A percentile compares a stretch with the other conserved stretches of the same genome.
Evolutionary conservation across 2,329 filamentous ascomycete genomes (phyloP).

Genomic region (Sporothrix variecibatus): DNA sequence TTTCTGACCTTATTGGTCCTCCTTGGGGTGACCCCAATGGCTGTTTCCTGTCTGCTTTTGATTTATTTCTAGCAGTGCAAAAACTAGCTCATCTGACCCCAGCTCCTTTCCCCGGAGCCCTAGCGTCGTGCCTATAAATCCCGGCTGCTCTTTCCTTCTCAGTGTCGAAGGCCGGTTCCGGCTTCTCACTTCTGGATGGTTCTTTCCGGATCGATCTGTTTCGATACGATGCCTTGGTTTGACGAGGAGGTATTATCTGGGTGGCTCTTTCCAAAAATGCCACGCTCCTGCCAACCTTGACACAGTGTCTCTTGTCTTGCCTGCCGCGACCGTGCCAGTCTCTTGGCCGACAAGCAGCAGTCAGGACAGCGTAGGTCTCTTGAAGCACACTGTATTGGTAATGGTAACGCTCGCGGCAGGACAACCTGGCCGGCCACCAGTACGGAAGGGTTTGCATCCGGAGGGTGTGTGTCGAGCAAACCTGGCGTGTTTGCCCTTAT

Average conservation of each 20-base stretch:
- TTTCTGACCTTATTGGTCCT: not conserved
- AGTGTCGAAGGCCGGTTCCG: not conserved
- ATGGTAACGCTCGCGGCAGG: not conserved
- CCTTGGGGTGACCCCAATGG: not conserved
- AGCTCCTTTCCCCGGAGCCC: not conserved
- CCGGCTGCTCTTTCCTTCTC: not conserved
- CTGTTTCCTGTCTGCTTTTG: not conserved
- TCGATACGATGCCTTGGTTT: not conserved
- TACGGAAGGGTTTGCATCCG: not conserved
- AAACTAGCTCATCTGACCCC: too few species aligned
- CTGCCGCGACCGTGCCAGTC: not conserved
- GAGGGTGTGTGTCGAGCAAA: not conserved
- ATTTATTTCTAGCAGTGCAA: not conserved
- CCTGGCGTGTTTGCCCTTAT: conserved; percentile 11
- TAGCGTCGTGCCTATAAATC: not conserved
- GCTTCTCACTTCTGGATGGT: not conserved
- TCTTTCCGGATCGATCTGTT: not conserved
- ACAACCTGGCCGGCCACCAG: not conserved
- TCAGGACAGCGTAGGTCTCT: not conserved
- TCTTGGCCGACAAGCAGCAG: not conserved
- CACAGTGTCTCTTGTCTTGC: not conserved
- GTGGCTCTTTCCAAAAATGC: not conserved
- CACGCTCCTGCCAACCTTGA: not conserved
- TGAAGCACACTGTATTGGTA: not conserved
- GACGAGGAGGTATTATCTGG: not conserved